Conservation (phyloP, 495 filamentous ascomycete genomes). For the Neurospora discreta region DNA sequence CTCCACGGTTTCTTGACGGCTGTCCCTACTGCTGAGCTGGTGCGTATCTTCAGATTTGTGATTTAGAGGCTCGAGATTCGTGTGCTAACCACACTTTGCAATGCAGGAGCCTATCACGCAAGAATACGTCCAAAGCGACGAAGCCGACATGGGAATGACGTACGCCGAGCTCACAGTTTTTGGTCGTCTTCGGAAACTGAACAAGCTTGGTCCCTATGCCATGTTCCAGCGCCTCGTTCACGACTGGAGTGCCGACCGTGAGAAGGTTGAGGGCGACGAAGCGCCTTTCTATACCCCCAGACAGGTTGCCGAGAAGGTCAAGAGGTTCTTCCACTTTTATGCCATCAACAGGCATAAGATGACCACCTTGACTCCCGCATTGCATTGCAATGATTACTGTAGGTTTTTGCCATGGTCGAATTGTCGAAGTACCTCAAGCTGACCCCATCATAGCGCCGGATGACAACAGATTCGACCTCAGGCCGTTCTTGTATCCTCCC, state of each 20-base stretch:
- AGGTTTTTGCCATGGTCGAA: not conserved
- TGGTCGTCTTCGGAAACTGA: conserved; percentile 49
- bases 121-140: conserved; percentile 55
- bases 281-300: conserved; percentile 20
- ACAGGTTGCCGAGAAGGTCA: conserved; percentile 49
- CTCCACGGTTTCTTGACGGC: conserved; percentile 69
- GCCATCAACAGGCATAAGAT: conserved; percentile 53
- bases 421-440: not conserved
- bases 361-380: conserved; percentile 50
- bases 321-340: conserved; percentile 58
- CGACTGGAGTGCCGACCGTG: conserved; percentile 49
- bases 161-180: conserved; percentile 38
- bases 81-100: not conserved
- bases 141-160: conserved; percentile 61
- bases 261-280: conserved; percentile 17
- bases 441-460: conserved; percentile 19
- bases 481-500: conserved; percentile 49
- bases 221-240: conserved; percentile 62
- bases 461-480: conserved; percentile 46
- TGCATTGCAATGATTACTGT: conserved; percentile 27
- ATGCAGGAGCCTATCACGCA: conserved; percentile 58
- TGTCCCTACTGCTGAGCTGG: conserved; percentile 68
- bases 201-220: conserved; percentile 62
- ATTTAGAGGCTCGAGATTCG: too few relatives aligned
- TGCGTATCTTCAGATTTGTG: not conserved